These are phyloP conservation scores for Caryopteris hybrid DNA, from an alignment of 305 asterid species.

Conservation along the genomic window DNA sequence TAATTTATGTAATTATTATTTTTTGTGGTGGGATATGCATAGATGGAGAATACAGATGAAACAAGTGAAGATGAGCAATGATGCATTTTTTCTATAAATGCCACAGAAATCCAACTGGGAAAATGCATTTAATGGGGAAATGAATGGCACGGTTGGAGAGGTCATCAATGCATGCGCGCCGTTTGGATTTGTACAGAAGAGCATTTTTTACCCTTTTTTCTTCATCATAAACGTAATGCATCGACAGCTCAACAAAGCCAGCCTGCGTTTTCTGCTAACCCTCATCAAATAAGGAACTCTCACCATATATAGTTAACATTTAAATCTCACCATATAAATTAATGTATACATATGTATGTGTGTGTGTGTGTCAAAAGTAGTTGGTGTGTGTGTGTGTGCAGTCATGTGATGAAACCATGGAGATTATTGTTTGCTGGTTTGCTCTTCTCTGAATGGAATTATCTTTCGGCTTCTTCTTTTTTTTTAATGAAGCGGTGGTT, in stretches of 20 bases:
- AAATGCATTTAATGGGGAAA: conserved; percentile 40
- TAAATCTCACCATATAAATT: not conserved
- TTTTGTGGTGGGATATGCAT: not conserved
- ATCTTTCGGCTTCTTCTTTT: too few relatives aligned
- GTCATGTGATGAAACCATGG: not conserved
- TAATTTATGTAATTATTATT: not conserved
- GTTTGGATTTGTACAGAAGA: conserved; percentile 16
- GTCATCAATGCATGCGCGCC: conserved; percentile 38
- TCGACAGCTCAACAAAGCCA: conserved; percentile 29
- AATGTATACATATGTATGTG: not conserved
- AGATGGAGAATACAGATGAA: too few relatives aligned
- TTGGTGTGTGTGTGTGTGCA: not conserved
- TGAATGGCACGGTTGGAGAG: conserved; percentile 53
- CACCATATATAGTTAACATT: not conserved
- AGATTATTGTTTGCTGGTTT: not conserved
- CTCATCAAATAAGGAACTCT: not conserved
- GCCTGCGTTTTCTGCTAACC: conserved; percentile 24
- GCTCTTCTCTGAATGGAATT: conserved; percentile 9
- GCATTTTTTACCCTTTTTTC: not conserved
- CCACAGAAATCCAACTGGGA: conserved; percentile 34
- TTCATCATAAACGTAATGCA: not conserved
- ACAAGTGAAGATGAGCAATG: conserved; percentile 12
- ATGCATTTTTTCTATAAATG: conserved; percentile 27
- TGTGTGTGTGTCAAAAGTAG: not conserved
- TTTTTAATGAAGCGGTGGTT: too few relatives aligned